Evolutionary conservation across 2,329 filamentous ascomycete species (phyloP), one percentile per base, ranked within the genome.

Genomic region (Monosporascus cannonballus): DNA sequence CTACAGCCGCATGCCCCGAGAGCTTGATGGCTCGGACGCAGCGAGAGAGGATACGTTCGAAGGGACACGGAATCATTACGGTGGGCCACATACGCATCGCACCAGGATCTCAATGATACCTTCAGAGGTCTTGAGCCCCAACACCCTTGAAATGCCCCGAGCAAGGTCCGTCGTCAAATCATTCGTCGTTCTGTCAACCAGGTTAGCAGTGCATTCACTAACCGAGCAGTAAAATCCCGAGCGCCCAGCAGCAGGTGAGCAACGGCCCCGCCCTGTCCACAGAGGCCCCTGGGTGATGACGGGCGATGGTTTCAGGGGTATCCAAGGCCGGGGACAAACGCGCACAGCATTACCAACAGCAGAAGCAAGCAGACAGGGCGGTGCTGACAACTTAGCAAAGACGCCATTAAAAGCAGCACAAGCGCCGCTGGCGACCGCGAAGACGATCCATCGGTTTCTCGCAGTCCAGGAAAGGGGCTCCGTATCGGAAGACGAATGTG

Each of bases 331-430:
- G 30, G 30, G 9, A 34, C 11, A 34, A 34, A 34, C 30, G 30
- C 9, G 11, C 3, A 34, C 11, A 34, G 30, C 9, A 34, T 14
- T 11, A 34, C 30, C 2, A 5, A 14, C 9, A 14, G 30, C 30
- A n/a, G 42, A 38, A 39, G 38, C 24, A 15, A 50, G 47, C 18
- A 52, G 37, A 48, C 27, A 49, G 22, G 15, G 37, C 9, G 17
- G 48, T 30, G 76, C 82, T 64, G 72, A 89, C 86, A 94, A 73
- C 71, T 93, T 94, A 1, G 89, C 89, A 73, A 93, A 91, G 5
- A 89, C 85, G 54, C 89, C 89, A 62, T 94, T 94, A 60, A 89
- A 85, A 22, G 89, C 87, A 34, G 89, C 89, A 64, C 87, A 92
- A 50, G 81, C 84, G 56, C 89, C 89, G 64, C 86, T 90, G 48